Evolutionary conservation across 2,329 filamentous ascomycete species (phyloP), one percentile per base, ranked within the genome.

Genomic region (Exserohilum rostratum): DNA sequence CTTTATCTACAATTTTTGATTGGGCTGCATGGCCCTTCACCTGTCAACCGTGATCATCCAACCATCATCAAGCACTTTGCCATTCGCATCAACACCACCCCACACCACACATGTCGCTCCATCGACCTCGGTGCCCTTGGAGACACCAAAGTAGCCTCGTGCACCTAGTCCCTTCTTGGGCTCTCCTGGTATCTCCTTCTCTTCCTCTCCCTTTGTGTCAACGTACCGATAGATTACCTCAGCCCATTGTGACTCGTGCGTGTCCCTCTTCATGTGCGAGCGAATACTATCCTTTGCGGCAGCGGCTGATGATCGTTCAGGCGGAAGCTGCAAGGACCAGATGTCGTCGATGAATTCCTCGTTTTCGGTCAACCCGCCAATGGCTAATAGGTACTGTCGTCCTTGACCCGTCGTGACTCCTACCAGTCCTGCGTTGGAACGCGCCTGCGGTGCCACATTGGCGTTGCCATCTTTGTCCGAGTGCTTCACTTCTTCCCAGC

Each of bases 271-370:
- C 12, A 84, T 61, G 46, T 72, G 75, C 13, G 76, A 67, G 3
- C 81, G 74, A 25, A 82, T 79, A 9, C 73, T 71, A 58, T 85
- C 82, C 66, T 85, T 85, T 25, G 79, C 70, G 11, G 76, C 76
- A 6, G 83, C 82, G 0, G 79, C 77, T 11, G 75, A 80, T 30
- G 77, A 72, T 2, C 73, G 73, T 27, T 79, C 77, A 0, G 81
- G 74, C 3, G 79, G 77, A 3, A 85, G 70, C 63, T 85, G 82
- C 52, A 84, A 76, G 1, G 80, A 76, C 82, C 82, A 85, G 3
- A 84, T 75, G 55, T 84, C 82, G 38, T 67, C 71, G 9, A 75
- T 54, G 20, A 64, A 66, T 7, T 60, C 65, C n/a, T 57, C 55
- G 18, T 57, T 58, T 25, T 69, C 66, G 11, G 58, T 57, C 15